Base-by-base conservation (phyloP, 495 filamentous ascomycete species). In the Annulohypoxylon maeteangense region DNA sequence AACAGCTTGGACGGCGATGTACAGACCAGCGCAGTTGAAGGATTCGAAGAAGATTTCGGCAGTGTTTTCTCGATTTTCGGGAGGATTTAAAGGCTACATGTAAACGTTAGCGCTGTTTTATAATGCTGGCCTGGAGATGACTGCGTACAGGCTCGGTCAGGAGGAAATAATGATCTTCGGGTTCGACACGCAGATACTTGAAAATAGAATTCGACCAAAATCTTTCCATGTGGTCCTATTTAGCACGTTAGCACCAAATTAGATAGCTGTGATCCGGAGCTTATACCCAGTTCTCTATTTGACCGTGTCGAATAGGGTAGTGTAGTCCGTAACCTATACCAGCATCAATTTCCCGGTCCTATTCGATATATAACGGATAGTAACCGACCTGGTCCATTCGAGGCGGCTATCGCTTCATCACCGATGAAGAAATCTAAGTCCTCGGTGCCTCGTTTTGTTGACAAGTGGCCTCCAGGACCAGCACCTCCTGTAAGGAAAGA, bases 121-220 rank as follows among this genome's bases (percentile, higher is more conserved):
- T 12, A 31, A 36, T 60, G 47, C 10, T 32, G 18, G 56, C 40
- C n/a, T 20, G 59, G 29, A 20, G 36, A 32, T 29, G 12, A 61
- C 10, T 62, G 51, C 72, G n/a, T 87, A 97, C 94, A 53, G 95
- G 95, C 78, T 99, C 95, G 55, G 95, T 99, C 61, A 99, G 90
- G 47, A 99, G 89, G 81, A 99, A 99, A 82, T 97, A 91, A 77
- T 99, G 95, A 76, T 99, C 95, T 83, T 99, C 95, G 25, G 95
- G 95, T 80, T 99, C 95, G 63, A 99, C 95, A 61, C 95, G 89
- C 38, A 99, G 88, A 79, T 99, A 99, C 79, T 98, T 98, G 86
- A 99, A 99, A 81, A 99, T 99, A 25, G 96, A 98, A 82, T 97
- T 98, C 51, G 96, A 98, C 95, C 95, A 99, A 80, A 97, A 99